Conservation (phyloP, 306 rosid genomes). For the Trifolium dubium region DNA sequence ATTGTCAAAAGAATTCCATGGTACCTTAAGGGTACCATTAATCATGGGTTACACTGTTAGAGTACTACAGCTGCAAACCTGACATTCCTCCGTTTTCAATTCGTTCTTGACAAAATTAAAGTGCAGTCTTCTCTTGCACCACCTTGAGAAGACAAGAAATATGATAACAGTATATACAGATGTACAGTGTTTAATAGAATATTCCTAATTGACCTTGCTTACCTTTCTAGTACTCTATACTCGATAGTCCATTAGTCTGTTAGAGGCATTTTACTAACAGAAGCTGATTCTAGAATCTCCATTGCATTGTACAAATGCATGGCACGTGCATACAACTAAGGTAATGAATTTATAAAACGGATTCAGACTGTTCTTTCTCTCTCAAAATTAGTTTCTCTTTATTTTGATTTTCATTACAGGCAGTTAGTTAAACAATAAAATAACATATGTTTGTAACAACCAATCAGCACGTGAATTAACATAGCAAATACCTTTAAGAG, state of each 20-base stretch:
- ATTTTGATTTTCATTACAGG: neutral
- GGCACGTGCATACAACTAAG: neutral
- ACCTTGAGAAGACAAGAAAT: neutral
- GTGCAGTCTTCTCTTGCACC: neutral
- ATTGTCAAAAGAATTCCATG: neutral
- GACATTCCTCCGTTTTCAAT: neutral
- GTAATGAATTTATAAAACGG: neutral
- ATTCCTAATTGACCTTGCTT: neutral
- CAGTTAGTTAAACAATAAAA: conserved; percentile 21
- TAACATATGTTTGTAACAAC: conserved; percentile 13
- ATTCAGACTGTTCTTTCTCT: neutral
- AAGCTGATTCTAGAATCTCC: neutral
- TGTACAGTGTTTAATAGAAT: neutral
- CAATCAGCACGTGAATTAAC: neutral
- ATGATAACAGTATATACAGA: neutral
- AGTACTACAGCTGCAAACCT: no score
- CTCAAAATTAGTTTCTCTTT: neutral
- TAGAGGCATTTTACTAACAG: neutral
- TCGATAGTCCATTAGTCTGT: neutral
- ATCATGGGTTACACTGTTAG: neutral
- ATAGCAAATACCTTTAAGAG: conserved; percentile 64
- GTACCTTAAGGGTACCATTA: neutral
- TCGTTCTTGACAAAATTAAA: neutral
- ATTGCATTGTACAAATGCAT: conserved; percentile 5
- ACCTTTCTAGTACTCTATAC: neutral